Conservation (phyloP, 2,329 filamentous ascomycete species). For the Diaporthe citriasiana region DNA sequence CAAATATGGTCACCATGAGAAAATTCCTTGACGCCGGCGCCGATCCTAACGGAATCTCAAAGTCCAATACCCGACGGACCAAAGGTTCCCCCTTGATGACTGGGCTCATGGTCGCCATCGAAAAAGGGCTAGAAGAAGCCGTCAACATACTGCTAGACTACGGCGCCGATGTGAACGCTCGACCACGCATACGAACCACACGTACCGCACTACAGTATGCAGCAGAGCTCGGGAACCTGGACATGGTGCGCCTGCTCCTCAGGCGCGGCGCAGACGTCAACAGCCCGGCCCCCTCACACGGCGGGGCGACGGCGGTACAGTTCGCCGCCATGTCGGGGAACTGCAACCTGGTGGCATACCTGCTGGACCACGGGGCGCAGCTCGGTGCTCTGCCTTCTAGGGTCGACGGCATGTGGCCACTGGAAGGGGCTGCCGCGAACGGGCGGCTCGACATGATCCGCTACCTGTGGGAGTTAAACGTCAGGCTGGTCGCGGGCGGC, state of each 20-base stretch:
- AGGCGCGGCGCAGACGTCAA: constrained; percentile 43
- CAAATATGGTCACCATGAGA: background rate
- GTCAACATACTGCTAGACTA: constrained; percentile 43
- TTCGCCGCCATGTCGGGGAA: constrained; percentile 44
- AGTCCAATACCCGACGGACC: background rate
- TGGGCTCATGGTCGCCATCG: constrained; percentile 39
- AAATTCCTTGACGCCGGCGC: constrained; percentile 4
- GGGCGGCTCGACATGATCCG: constrained; percentile 35
- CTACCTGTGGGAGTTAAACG: background rate
- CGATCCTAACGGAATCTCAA: background rate
- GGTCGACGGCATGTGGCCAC: constrained; percentile 42
- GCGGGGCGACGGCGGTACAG: constrained; percentile 45
- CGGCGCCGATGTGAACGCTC: constrained; percentile 43
- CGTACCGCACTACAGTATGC: constrained; percentile 46
- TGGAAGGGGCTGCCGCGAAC: constrained; percentile 44
- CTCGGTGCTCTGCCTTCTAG: constrained; percentile 36
- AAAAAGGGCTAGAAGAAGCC: constrained; percentile 38
- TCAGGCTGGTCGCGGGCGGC: too few species aligned
- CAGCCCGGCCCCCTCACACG: constrained; percentile 16
- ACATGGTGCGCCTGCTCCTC: constrained; percentile 44
- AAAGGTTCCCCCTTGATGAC: background rate
- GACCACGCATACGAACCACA: constrained; percentile 30
- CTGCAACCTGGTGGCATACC: constrained; percentile 42
- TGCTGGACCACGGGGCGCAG: constrained; percentile 39
- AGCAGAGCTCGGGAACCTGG: constrained; percentile 40